phyloP scores from a whole-genome alignment of 1,284 basidiomycete species.

The Boletus sp. region DNA sequence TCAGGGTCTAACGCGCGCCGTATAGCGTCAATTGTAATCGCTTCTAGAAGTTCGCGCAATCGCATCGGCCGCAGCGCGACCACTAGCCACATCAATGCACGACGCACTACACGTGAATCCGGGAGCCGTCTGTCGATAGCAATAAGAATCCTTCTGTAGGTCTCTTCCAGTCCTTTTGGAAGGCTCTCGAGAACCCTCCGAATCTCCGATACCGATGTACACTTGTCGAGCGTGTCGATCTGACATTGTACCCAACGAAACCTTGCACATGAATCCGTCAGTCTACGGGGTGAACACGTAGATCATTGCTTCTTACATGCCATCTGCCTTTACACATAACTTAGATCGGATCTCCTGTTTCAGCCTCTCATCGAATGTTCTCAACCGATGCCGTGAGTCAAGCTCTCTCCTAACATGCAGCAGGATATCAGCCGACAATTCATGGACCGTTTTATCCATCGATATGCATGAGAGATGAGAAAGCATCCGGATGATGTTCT shows the following conservation, averaged over 20 bases:
- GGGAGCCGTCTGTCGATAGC: not conserved
- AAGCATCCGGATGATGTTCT: not conserved
- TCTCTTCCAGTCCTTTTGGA: constrained; percentile 3
- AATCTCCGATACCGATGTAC: not conserved
- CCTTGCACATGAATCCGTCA: constrained; percentile 1
- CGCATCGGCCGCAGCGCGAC: not conserved
- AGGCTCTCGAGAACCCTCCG: constrained; percentile 5
- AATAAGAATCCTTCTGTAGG: not conserved
- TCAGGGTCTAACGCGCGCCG: constrained; percentile 4
- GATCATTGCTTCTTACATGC: constrained; percentile 1
- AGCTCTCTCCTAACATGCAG: constrained; percentile 7
- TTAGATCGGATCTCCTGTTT: constrained; percentile 3
- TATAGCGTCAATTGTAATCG: too few relatives aligned
- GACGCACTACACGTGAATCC: not conserved
- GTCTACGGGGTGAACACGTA: not conserved
- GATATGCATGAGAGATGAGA: too few relatives aligned
- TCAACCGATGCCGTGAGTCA: constrained; percentile 2
- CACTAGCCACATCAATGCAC: constrained; percentile 12
- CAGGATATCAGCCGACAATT: constrained; percentile 6
- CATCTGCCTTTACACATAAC: constrained; percentile 1
- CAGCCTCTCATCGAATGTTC: not conserved
- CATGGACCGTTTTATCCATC: too few relatives aligned
- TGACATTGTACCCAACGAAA: constrained; percentile 19
- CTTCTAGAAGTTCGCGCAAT: too few relatives aligned
- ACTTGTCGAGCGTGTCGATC: not conserved